Percentiles rank a stretch among this genome's conserved stretches.
Conservation (phyloP, 805 yeast species). For the Candida sanyiensis region DNA sequence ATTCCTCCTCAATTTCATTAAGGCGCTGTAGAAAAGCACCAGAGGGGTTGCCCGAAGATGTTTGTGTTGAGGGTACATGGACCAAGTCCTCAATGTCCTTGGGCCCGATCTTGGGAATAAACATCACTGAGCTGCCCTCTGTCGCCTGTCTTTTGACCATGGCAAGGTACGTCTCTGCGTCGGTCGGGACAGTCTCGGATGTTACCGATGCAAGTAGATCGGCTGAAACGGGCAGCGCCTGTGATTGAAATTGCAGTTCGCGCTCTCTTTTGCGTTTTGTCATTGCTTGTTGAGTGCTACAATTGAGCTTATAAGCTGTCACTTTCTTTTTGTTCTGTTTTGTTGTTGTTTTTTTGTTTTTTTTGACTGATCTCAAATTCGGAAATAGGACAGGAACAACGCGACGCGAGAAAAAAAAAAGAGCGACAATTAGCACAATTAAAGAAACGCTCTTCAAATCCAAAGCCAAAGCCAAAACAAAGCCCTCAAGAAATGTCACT, state of each 20-base stretch:
- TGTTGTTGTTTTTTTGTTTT: neutral
- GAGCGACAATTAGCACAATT: neutral
- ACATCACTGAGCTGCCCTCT: conserved; percentile 14
- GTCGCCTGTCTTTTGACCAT: conserved; percentile 21
- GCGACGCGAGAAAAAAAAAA: conserved; percentile 2
- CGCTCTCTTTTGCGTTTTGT: conserved; percentile 1
- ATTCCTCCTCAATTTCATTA: conserved; percentile 4
- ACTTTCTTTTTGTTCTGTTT: neutral
- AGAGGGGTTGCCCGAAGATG: neutral
- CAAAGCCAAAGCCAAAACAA: neutral
- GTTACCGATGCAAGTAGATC: conserved; percentile 14
- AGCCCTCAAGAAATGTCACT: conserved; percentile 78
- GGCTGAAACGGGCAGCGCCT: conserved; percentile 22
- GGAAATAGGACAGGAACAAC: neutral
- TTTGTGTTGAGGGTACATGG: neutral
- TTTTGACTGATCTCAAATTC: neutral
- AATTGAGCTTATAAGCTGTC: too few relatives aligned
- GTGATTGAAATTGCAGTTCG: conserved; percentile 16
- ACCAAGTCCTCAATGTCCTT: conserved; percentile 2
- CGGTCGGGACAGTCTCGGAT: conserved; percentile 17
- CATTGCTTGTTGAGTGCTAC: too few relatives aligned
- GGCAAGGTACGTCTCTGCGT: conserved; percentile 25
- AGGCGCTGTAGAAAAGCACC: neutral
- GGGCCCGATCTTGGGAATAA: conserved; percentile 5
- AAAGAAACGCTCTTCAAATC: neutral